These are phyloP conservation scores for Ampelomyces quisqualis DNA, from an alignment of 2,329 filamentous ascomycete genomes.

Conservation along the genomic window DNA sequence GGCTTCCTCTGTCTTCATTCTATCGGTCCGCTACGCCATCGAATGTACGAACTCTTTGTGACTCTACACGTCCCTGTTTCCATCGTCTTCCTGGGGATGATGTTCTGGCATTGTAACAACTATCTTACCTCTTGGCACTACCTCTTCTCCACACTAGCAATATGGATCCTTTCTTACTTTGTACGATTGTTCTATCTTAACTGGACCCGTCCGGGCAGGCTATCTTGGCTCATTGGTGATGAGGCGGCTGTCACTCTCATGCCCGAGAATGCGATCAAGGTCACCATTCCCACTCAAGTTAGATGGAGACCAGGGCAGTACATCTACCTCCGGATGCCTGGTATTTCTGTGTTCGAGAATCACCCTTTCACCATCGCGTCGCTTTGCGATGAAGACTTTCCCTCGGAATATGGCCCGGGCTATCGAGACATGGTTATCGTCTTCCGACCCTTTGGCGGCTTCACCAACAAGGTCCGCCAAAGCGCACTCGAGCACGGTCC, in stretches of 20 bases:
- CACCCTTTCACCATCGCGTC: constrained; percentile 96
- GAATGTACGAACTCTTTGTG: constrained; percentile 84
- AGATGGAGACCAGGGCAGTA: constrained; percentile 93
- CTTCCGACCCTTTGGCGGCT: constrained; percentile 88
- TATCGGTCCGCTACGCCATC: constrained; percentile 71
- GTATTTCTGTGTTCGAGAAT: constrained; percentile 85
- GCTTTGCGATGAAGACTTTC: constrained; percentile 88
- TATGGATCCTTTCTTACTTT: constrained; percentile 75
- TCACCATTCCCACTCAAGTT: constrained; percentile 91
- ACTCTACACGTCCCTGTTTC: constrained; percentile 79
- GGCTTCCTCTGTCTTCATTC: constrained; percentile 83
- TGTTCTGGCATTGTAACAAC: constrained; percentile 97
- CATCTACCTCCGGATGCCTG: constrained; percentile 90
- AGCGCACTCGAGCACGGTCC: constrained; percentile 82
- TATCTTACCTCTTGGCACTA: constrained; percentile 89
- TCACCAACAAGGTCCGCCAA: constrained; percentile 81
- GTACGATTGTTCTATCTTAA: constrained; percentile 82
- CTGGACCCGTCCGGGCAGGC: constrained; percentile 77
- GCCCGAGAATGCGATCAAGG: constrained; percentile 90
- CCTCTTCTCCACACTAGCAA: constrained; percentile 74
- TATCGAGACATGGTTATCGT: constrained; percentile 89
- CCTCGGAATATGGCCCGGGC: constrained; percentile 83
- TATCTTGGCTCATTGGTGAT: constrained; percentile 84
- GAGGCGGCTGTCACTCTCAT: constrained; percentile 87
- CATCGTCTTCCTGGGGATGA: constrained; percentile 74